Base-by-base conservation (phyloP, 805 yeast species). In the Yamadazyma paraphyllophila region DNA sequence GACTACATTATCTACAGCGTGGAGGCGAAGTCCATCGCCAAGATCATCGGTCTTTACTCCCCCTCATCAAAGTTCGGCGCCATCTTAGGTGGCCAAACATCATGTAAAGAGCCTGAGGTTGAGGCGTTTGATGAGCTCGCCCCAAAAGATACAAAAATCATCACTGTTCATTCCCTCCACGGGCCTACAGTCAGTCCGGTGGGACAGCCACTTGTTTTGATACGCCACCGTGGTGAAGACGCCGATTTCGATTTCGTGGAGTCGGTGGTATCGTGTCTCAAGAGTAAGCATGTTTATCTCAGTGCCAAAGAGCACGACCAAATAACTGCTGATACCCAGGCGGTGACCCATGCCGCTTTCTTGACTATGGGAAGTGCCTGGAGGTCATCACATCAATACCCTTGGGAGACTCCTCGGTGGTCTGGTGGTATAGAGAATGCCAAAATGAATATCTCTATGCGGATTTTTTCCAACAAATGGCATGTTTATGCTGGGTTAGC, bases 401-500 rank as follows among this genome's bases (percentile, higher is more conserved):
- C 99, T 0, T 94, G 99, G 99, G 84, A 82, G 51, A 76, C 82
- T 2, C 78, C 84, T 0, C 80, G 84, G 59, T 90, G 96, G 92
- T 69, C 81, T 20, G 98, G 98, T 11, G 98, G 99, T 1, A 73
- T 94, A 39, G 99, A 94, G 62, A 92, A 94, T 62, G 98, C 96
- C 12, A 94, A 94, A 58, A 87, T 91, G 60, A 94, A 94, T 62
- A 90, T 94, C 27, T 86, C 98, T 1, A 67, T 94, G 61, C 74
- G 99, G 51, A 94, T 94, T 41, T 94, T 76, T 63, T 82, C 96
- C 13, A 94, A 91, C 66, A 90, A 91, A 66, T 94, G 97, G 96
- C 99, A 94, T 63, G 98, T 94, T 26, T 94, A 94, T 60, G 98
- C 98, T 4, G 99, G 99, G 0, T 73, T 94, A 57, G 97, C 98